Percentiles rank a stretch among this genome's conserved stretches.
phyloP scores from a whole-genome alignment of 495 filamentous ascomycete genomes.

The Hyaloscypha finlandica region DNA sequence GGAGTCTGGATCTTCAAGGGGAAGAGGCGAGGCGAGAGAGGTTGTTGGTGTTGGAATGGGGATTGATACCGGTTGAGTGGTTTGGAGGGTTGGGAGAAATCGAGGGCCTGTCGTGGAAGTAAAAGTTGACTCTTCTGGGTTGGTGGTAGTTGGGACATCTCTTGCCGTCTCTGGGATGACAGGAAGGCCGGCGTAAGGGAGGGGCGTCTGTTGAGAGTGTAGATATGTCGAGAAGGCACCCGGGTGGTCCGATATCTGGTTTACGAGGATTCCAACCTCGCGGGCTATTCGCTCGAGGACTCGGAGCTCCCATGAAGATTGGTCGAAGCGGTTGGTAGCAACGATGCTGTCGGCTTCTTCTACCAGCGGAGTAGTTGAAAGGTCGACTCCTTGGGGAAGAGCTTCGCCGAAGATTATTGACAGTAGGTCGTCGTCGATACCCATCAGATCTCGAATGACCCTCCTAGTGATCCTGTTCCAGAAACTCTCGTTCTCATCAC shows the following conservation, averaged over 20 bases:
- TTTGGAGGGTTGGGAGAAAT: slow-evolving; percentile 53
- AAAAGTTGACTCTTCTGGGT: neutral
- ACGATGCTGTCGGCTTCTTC: slow-evolving; percentile 11
- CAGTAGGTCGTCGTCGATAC: slow-evolving; percentile 83
- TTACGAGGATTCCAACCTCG: slow-evolving; percentile 81
- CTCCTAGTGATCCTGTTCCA: slow-evolving; percentile 82
- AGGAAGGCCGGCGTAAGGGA: slow-evolving; percentile 57
- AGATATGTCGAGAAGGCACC: slow-evolving; percentile 81
- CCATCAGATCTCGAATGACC: slow-evolving; percentile 86
- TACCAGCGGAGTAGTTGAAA: slow-evolving; percentile 40
- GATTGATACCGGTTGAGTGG: slow-evolving; percentile 28
- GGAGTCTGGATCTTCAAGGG: slow-evolving; percentile 25
- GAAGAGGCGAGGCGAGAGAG: neutral
- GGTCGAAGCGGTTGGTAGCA: slow-evolving; percentile 32
- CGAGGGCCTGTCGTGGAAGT: slow-evolving; percentile 21
- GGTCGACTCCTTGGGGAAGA: slow-evolving; percentile 59
- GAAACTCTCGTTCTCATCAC: slow-evolving; percentile 60
- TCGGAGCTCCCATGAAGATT: slow-evolving; percentile 68
- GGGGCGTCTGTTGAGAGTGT: slow-evolving; percentile 49
- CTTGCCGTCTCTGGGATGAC: slow-evolving; percentile 50
- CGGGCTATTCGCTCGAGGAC: slow-evolving; percentile 82
- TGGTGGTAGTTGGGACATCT: slow-evolving; percentile 28
- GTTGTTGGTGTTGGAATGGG: slow-evolving; percentile 14
- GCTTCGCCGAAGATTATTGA: slow-evolving; percentile 86
- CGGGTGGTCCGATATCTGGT: slow-evolving; percentile 76